phyloP scores from a whole-genome alignment of 2,329 filamentous ascomycete genomes.

The Alternaria gansuensis region DNA sequence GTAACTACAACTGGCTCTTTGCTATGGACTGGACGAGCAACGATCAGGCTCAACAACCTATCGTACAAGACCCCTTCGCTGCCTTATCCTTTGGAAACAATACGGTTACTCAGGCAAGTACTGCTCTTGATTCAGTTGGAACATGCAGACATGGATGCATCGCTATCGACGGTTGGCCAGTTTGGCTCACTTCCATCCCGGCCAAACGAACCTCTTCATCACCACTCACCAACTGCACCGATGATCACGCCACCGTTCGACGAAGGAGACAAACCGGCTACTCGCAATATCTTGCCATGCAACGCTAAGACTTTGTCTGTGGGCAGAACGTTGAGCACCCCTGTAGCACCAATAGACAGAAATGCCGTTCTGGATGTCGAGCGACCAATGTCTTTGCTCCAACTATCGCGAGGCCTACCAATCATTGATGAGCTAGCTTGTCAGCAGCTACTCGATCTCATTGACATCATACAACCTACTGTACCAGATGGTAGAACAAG shows the following conservation, averaged over 20 bases:
- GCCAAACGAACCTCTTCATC: conserved; percentile 35
- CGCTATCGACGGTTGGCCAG: conserved; percentile 33
- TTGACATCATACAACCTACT: conserved; percentile 60
- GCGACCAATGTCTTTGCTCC: conserved; percentile 48
- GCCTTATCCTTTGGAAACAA: conserved; percentile 31
- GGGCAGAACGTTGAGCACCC: background rate
- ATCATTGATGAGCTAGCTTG: conserved; percentile 56
- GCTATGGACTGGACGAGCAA: conserved; percentile 54
- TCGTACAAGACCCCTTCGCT: conserved; percentile 37
- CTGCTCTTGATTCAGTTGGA: conserved; percentile 39
- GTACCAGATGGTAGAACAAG: conserved; percentile 59
- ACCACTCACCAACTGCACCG: conserved; percentile 24
- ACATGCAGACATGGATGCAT: conserved; percentile 33
- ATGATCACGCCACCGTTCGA: conserved; percentile 37
- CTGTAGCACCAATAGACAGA: background rate
- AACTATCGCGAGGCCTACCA: conserved; percentile 43
- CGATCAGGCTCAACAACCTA: conserved; percentile 27
- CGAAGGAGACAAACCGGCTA: conserved; percentile 10
- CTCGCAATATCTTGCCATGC: background rate
- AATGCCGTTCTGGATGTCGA: conserved; percentile 34
- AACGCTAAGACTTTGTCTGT: background rate
- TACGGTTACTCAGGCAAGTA: conserved; percentile 30
- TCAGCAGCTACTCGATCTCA: conserved; percentile 59
- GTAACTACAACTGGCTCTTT: conserved; percentile 71
- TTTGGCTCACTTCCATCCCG: conserved; percentile 37